phyloP scores from a whole-genome alignment of 352 stramenopile genomes.

The Globisporangium cylindrosporum region DNA sequence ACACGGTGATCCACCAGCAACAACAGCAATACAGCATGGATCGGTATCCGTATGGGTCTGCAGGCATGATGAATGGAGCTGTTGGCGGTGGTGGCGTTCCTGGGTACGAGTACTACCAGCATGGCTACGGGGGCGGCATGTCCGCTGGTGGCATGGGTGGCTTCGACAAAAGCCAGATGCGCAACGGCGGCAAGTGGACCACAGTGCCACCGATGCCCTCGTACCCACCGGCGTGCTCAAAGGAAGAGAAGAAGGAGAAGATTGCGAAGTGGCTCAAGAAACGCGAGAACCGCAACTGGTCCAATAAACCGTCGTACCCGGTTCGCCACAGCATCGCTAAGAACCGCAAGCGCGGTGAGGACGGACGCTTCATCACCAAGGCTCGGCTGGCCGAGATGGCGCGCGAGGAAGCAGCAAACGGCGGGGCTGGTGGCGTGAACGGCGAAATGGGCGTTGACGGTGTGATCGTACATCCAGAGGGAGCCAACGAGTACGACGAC shows the following conservation, averaged over 20 bases:
- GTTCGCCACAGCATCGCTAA: slow-evolving; percentile 83
- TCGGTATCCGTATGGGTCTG: slow-evolving; percentile 41
- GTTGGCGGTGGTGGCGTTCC: neutral
- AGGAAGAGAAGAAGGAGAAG: slow-evolving; percentile 85
- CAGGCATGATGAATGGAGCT: slow-evolving; percentile 19
- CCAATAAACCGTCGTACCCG: slow-evolving; percentile 82
- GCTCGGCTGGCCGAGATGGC: slow-evolving; percentile 70
- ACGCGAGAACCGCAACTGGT: slow-evolving; percentile 81
- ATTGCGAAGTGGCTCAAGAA: slow-evolving; percentile 85
- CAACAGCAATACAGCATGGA: slow-evolving; percentile 41
- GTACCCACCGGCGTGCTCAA: slow-evolving; percentile 71
- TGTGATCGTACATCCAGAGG: slow-evolving; percentile 19
- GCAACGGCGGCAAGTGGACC: slow-evolving; percentile 64
- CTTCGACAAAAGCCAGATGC: slow-evolving; percentile 47
- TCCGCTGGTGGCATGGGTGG: slow-evolving; percentile 32
- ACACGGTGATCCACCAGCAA: slow-evolving; percentile 27
- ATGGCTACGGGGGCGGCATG: slow-evolving; percentile 2
- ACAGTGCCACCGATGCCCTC: slow-evolving; percentile 67
- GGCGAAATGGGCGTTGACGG: slow-evolving; percentile 13
- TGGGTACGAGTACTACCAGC: slow-evolving; percentile 59
- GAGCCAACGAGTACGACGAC: slow-evolving; percentile 8
- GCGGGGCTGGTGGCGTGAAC: neutral
- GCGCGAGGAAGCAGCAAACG: slow-evolving; percentile 37
- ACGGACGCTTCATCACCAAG: slow-evolving; percentile 83
- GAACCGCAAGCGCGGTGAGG: slow-evolving; percentile 76